Evolutionary conservation across 495 filamentous ascomycete genomes (phyloP).

Genomic region (Aspergillus kassunensis): DNA sequence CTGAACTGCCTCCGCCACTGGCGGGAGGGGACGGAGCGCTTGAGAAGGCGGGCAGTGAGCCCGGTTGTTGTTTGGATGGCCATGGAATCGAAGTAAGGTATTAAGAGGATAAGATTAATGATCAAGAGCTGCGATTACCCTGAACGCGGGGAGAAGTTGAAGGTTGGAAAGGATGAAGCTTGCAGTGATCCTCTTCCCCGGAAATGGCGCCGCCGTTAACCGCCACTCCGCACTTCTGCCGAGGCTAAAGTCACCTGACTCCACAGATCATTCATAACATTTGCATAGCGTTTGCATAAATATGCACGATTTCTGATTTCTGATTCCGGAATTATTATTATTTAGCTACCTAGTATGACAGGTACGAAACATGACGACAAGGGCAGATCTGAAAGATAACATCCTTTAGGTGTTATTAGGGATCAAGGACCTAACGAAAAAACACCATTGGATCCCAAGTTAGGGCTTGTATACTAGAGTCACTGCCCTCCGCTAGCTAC

Average conservation of each 20-base stretch:
- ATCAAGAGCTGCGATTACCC: background rate
- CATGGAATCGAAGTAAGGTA: background rate
- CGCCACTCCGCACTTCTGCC: slow-evolving; percentile 25
- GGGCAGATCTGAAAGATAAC: too few species aligned
- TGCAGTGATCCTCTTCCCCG: background rate
- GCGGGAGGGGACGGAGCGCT: slow-evolving; percentile 35
- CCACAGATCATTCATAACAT: background rate
- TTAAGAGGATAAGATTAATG: too few species aligned
- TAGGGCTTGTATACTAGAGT: too few species aligned
- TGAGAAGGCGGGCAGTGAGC: slow-evolving; percentile 27
- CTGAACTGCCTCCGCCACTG: slow-evolving; percentile 63
- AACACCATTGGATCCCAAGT: too few species aligned
- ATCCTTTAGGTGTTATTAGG: too few species aligned
- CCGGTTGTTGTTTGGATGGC: slow-evolving; percentile 26
- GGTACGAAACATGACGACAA: too few species aligned
- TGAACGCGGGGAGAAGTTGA: background rate
- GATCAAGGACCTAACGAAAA: too few species aligned
- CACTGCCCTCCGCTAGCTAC: too few species aligned
- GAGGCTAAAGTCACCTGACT: slow-evolving; percentile 28
- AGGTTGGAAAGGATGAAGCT: background rate
- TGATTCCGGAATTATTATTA: too few species aligned
- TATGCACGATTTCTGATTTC: too few species aligned
- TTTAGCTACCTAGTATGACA: too few species aligned
- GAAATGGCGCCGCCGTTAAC: slow-evolving; percentile 25
- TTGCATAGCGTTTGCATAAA: too few species aligned